Conservation (phyloP, 2,329 filamentous ascomycete genomes). For the Diplodia sapinea region DNA sequence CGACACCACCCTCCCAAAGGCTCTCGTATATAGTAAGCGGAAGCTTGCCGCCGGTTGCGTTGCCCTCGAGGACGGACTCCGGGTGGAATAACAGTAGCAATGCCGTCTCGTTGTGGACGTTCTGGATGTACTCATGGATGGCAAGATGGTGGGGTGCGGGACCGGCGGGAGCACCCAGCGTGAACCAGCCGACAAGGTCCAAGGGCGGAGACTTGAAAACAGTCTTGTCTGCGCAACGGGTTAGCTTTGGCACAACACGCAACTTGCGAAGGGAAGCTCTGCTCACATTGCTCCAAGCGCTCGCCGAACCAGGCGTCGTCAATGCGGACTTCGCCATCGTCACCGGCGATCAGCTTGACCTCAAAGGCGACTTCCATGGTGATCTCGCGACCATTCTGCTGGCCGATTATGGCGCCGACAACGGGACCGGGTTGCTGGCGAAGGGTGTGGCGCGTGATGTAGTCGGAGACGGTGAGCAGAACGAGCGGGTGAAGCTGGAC, state of each 20-base stretch:
- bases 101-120: conserved; percentile 80
- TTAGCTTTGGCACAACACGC: conserved; percentile 32
- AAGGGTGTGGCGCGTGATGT: conserved; percentile 88
- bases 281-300: conserved; percentile 83
- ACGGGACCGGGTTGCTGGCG: conserved; percentile 77
- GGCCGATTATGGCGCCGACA: conserved; percentile 85
- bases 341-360: conserved; percentile 62
- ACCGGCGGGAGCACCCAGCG: conserved; percentile 73
- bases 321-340: conserved; percentile 65
- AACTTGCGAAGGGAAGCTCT: not conserved
- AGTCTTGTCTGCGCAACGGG: conserved; percentile 70
- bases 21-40: conserved; percentile 92
- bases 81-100: conserved; percentile 88
- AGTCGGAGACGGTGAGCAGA: conserved; percentile 94
- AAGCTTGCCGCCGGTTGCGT: conserved; percentile 74
- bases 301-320: conserved; percentile 75
- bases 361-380: conserved; percentile 95
- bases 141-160: conserved; percentile 71
- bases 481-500: conserved; percentile 91
- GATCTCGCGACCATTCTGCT: conserved; percentile 87
- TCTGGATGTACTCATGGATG: conserved; percentile 78
- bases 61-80: conserved; percentile 57
- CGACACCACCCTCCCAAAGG: conserved; percentile 50
- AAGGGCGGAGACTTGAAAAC: conserved; percentile 85
- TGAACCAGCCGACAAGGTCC: conserved; percentile 89